Conservation (phyloP, 140 eudicot genomes). For the Anethum foeniculum region DNA sequence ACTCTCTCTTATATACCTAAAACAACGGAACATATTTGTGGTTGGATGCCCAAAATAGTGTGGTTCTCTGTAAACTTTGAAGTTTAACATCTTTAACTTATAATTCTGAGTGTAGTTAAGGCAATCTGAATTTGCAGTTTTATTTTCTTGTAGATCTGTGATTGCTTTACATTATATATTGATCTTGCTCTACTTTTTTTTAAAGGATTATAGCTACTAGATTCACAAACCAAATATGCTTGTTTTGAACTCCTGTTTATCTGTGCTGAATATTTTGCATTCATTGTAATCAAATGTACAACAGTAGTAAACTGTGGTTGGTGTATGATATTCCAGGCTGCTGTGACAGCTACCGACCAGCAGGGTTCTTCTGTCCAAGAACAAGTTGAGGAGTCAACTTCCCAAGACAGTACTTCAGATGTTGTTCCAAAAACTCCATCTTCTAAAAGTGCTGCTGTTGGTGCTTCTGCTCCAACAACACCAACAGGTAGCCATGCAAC, state of each 20-base stretch:
- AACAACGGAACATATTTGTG: background rate
- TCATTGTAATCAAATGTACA: background rate
- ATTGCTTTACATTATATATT: background rate
- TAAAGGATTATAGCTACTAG: background rate
- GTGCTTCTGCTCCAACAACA: constrained; percentile 56
- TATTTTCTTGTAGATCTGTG: background rate
- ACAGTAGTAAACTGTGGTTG: constrained; percentile 7
- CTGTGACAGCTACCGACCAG: constrained; percentile 24
- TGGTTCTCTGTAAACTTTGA: background rate
- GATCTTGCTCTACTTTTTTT: background rate
- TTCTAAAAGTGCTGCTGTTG: constrained; percentile 40
- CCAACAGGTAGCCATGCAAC: constrained; percentile 53
- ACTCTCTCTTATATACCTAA: background rate
- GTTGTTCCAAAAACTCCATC: constrained; percentile 68
- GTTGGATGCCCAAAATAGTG: background rate
- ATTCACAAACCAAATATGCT: background rate
- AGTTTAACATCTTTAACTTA: background rate
- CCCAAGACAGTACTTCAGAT: constrained; percentile 60
- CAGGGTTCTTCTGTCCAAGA: constrained; percentile 53
- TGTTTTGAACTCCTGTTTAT: background rate
- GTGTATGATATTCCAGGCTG: constrained; percentile 25
- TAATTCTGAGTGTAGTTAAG: background rate
- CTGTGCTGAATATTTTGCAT: background rate
- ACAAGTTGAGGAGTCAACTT: constrained; percentile 47
- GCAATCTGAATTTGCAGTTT: background rate